Evolutionary conservation across 2,329 filamentous ascomycete species (phyloP).

Genomic region (Apiospora saccharicola): DNA sequence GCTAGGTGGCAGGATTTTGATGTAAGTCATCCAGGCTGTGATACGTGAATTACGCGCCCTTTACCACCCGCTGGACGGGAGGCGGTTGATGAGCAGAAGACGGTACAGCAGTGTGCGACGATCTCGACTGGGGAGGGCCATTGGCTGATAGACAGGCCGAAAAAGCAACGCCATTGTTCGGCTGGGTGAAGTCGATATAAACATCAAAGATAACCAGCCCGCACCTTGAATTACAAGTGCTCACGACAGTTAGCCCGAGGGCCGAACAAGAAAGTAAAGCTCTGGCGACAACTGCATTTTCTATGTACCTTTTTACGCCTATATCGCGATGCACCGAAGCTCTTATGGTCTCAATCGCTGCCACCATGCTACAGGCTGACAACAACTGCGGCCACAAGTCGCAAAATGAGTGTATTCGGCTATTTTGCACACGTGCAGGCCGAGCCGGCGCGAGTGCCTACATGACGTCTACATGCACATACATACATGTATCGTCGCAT

Average conservation of each 20-base stretch:
- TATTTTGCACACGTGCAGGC: conserved; percentile 8
- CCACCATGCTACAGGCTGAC: background rate
- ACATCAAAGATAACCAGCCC: background rate
- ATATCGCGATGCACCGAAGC: background rate
- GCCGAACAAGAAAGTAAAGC: background rate
- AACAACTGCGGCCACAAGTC: background rate
- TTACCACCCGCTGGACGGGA: background rate
- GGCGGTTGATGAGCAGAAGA: background rate
- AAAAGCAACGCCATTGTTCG: background rate
- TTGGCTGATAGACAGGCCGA: background rate
- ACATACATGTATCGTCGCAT: background rate
- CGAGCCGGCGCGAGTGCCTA: background rate
- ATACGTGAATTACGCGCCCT: background rate
- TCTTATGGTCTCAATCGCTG: background rate
- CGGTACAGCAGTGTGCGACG: background rate
- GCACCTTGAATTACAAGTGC: background rate
- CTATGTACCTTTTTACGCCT: background rate
- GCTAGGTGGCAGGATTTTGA: background rate
- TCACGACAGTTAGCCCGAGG: background rate
- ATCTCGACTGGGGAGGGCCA: background rate
- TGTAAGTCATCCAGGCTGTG: background rate
- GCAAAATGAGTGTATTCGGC: background rate
- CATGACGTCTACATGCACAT: conserved; percentile 7
- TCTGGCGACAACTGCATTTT: background rate
- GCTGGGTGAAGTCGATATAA: conserved; percentile 13